Evolutionary conservation across 495 filamentous ascomycete genomes (phyloP), one percentile per base, ranked within the genome.

Genomic region (Friedmanniomyces simplex): DNA sequence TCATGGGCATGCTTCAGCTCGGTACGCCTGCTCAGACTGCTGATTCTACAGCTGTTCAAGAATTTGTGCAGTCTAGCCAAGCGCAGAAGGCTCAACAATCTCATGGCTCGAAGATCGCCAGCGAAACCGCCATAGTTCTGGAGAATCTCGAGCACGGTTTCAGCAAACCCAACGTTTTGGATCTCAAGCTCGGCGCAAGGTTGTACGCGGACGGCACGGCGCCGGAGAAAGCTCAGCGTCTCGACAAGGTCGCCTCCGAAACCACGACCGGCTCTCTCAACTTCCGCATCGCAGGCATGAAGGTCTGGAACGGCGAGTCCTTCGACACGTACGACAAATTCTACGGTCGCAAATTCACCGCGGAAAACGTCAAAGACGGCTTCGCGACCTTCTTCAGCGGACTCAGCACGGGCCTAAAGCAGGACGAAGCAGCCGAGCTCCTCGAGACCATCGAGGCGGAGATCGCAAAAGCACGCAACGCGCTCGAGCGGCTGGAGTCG

Each of bases 201-300:
- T 72, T 98, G 21, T 97, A 89, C 87, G 91, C 87, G 6, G 84
- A 91, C 50, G 82, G 86, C 68, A 89, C 93, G 43, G 80, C 81
- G 20, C 70, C 74, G 39, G 81, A 86, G 50, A 98, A 98, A 74
- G 79, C 84, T 28, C 75, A 73, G 26, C 81, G 88, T 52, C 81
- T 98, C 43, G 88, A 96, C 68, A 81, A 85, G 50, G 84, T 95
- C 34, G 79, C 80, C 16, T 77, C 80, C 52, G 80, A 83, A 60
- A 95, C 89, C 18, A 98, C 93, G 1, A 88, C 85, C 66, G 80
- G 80, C 25, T 81, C 79, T 26, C 76, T 95, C 34, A 89, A 89
- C 18, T 93, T 91, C 68, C 82, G 93, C 21, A 84, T 98, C 57
- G 89, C 89, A 0, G 93, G 93, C 1, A 98, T 98, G 94, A 86